These are phyloP conservation scores for Zasmidium cellare DNA, from an alignment of 2,329 filamentous ascomycete species.

Conservation along the genomic window DNA sequence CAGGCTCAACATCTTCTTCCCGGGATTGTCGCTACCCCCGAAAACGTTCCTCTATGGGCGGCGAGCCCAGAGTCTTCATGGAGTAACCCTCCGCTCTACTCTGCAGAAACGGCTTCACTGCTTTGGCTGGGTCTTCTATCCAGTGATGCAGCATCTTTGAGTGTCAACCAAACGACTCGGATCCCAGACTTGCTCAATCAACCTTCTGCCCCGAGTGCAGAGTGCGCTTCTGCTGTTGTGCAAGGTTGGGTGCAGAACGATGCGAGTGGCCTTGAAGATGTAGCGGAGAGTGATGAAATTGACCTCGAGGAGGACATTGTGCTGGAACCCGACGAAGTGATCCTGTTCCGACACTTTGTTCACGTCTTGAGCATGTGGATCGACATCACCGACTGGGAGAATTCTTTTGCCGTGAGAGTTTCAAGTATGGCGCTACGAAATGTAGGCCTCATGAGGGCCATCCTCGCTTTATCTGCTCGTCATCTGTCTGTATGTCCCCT, in stretches of 20 bases:
- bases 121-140: conserved; percentile 49
- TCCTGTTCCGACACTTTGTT: conserved; percentile 39
- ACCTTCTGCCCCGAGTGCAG: too few species aligned
- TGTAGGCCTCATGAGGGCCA: conserved; percentile 56
- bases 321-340: conserved; percentile 35
- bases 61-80: conserved; percentile 19
- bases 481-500: conserved; percentile 45
- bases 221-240: too few species aligned
- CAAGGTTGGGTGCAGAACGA: too few species aligned
- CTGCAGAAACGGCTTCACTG: conserved; percentile 42
- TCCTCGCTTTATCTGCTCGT: conserved; percentile 54
- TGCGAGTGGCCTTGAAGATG: not conserved
- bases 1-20: too few species aligned
- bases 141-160: too few species aligned
- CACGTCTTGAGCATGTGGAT: conserved; percentile 36
- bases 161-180: too few species aligned
- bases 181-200: too few species aligned
- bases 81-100: conserved; percentile 35
- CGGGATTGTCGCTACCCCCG: too few species aligned
- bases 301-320: conserved; percentile 3
- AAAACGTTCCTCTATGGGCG: too few species aligned
- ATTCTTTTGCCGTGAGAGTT: conserved; percentile 36
- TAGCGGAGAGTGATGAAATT: too few species aligned
- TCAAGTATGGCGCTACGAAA: conserved; percentile 49
- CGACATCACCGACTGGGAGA: conserved; percentile 43